phyloP scores from a whole-genome alignment of 768 basidiomycete species.

The Artomyces pyxidatus region DNA sequence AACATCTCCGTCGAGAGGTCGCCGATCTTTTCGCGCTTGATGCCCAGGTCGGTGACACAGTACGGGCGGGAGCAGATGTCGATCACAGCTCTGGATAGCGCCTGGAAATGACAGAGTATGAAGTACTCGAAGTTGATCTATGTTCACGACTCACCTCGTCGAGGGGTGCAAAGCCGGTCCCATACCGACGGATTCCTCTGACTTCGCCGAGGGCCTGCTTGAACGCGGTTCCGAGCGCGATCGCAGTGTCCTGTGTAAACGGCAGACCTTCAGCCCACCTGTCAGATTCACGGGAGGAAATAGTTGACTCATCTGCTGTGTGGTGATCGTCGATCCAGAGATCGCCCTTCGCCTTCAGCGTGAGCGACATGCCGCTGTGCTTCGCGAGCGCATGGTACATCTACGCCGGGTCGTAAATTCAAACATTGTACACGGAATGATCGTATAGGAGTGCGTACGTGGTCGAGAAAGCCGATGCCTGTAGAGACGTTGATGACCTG shows the following conservation, averaged over 20 bases:
- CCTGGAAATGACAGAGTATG: conserved; percentile 37
- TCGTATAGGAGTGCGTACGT: conserved; percentile 66
- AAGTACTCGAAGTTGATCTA: background rate
- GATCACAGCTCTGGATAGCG: conserved; percentile 90
- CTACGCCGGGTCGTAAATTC: conserved; percentile 40
- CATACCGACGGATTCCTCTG: conserved; percentile 89
- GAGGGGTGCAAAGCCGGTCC: conserved; percentile 92
- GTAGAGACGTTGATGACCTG: conserved; percentile 85
- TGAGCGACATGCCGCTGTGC: conserved; percentile 89
- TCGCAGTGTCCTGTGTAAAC: conserved; percentile 75
- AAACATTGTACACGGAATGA: too few relatives aligned
- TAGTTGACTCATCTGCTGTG: conserved; percentile 81
- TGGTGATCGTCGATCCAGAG: conserved; percentile 99
- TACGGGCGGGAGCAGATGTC: conserved; percentile 97
- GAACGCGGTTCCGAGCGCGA: conserved; percentile 84
- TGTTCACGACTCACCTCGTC: conserved; percentile 64
- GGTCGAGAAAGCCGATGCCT: conserved; percentile 98
- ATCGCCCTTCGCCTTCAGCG: conserved; percentile 89
- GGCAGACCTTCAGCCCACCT: conserved; percentile 6
- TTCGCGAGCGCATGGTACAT: conserved; percentile 98
- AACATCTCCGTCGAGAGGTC: conserved; percentile 97
- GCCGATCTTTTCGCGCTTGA: conserved; percentile 88
- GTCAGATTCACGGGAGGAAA: conserved; percentile 5
- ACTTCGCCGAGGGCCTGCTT: conserved; percentile 93
- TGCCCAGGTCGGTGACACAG: conserved; percentile 86